These are phyloP conservation scores for Leishmania amazonensis DNA, from an alignment of 208 protist genomes.

Conservation along the genomic window DNA sequence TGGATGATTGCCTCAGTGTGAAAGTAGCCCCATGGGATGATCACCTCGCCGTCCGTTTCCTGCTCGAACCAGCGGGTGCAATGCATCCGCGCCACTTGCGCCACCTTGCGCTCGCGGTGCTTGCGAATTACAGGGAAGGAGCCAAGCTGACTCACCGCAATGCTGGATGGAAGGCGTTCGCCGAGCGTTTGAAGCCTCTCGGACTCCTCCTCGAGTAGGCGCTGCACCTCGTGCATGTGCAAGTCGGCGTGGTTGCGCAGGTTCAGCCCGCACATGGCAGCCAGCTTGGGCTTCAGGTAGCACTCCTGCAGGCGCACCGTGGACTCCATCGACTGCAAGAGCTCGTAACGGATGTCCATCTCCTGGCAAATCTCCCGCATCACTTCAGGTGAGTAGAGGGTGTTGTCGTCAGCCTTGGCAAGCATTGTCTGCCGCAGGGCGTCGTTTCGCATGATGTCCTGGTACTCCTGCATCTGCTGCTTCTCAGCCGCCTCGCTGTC, in stretches of 20 bases:
- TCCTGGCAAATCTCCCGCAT: conserved; percentile 84
- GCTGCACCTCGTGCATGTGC: conserved; percentile 82
- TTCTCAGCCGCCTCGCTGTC: conserved; percentile 70
- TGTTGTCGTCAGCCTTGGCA: conserved; percentile 78
- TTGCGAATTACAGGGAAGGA: conserved; percentile 67
- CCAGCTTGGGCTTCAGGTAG: conserved; percentile 91
- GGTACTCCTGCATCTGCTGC: conserved; percentile 86
- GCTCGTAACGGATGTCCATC: conserved; percentile 69
- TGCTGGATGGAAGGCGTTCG: conserved; percentile 44
- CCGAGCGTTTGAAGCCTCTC: conserved; percentile 41
- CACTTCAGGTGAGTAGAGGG: conserved; percentile 62
- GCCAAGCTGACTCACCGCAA: conserved; percentile 70
- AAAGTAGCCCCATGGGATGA: conserved; percentile 90
- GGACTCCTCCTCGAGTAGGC: conserved; percentile 64
- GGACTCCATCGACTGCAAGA: conserved; percentile 42
- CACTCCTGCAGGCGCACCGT: conserved; percentile 87
- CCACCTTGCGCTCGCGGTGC: conserved; percentile 79
- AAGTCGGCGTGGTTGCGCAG: conserved; percentile 86
- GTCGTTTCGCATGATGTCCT: conserved; percentile 51
- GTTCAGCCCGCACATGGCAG: conserved; percentile 65
- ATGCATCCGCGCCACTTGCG: conserved; percentile 53
- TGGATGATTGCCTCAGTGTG: conserved; percentile 82
- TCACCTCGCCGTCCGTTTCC: conserved; percentile 80
- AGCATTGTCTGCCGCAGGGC: conserved; percentile 62
- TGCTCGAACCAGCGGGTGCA: conserved; percentile 77